Evolutionary conservation across 192 early-diverging fungal species (phyloP).

Genomic region (Coemansia sp.): DNA sequence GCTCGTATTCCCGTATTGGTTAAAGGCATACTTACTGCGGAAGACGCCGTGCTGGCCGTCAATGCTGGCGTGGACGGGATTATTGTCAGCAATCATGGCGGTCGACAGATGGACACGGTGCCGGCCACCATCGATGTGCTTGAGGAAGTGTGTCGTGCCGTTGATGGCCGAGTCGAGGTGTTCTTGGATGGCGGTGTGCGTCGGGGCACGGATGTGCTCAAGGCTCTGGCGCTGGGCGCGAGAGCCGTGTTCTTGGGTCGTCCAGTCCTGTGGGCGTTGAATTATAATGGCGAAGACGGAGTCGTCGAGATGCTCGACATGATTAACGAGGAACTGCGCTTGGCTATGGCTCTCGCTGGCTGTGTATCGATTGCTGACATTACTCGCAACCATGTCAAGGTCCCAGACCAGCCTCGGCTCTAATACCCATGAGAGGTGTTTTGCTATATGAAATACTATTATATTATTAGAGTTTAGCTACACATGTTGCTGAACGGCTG

Average conservation of each 20-base stretch:
- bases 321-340: constrained; percentile 82
- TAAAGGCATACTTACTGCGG: constrained; percentile 89
- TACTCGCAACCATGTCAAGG: constrained; percentile 28
- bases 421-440: not conserved
- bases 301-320: constrained; percentile 81
- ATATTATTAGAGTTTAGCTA: not conserved
- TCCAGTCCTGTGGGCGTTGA: constrained; percentile 73
- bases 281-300: constrained; percentile 82
- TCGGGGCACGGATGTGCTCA: constrained; percentile 90
- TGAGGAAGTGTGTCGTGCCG: constrained; percentile 75
- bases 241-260: constrained; percentile 67
- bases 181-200: constrained; percentile 94
- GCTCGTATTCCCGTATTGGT: constrained; percentile 81
- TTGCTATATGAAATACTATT: not conserved
- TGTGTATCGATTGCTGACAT: constrained; percentile 34
- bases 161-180: constrained; percentile 68
- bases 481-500: not conserved
- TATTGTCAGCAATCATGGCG: constrained; percentile 95
- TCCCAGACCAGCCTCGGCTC: constrained; percentile 13
- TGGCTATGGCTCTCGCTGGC: constrained; percentile 79
- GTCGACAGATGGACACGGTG: constrained; percentile 86
- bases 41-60: constrained; percentile 86
- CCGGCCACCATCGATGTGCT: constrained; percentile 83
- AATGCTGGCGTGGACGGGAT: constrained; percentile 77
- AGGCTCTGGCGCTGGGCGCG: constrained; percentile 93